Evolutionary conservation across 192 early-diverging fungal genomes (phyloP).

Genomic region (Spizellomyces sp.): DNA sequence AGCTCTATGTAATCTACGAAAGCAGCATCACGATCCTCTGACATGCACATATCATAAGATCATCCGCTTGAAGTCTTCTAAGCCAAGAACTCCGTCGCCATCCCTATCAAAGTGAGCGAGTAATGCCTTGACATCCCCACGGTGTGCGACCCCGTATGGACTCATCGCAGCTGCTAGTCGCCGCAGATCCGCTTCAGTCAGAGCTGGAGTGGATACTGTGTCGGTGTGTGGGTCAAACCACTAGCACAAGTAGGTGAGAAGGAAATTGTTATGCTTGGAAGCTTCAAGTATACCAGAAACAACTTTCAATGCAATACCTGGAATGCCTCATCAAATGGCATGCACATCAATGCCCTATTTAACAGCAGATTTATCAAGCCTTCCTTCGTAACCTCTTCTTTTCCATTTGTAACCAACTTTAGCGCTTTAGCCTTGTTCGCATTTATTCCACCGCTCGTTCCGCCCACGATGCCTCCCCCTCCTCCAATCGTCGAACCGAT

Average conservation of each 20-base stretch:
- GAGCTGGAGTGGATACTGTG: conserved; percentile 1
- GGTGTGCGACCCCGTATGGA: conserved; percentile 34
- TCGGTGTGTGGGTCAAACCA: conserved; percentile 34
- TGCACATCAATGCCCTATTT: conserved; percentile 7
- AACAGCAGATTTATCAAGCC: conserved; percentile 44
- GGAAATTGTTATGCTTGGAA: no score
- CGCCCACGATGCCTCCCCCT: background rate
- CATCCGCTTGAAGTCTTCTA: conserved; percentile 55
- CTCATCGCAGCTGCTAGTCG: conserved; percentile 33
- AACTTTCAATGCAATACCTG: conserved; percentile 31
- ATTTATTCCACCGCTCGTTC: background rate
- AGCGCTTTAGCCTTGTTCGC: conserved; percentile 14
- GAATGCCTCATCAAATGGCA: conserved; percentile 47
- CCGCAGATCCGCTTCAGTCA: conserved; percentile 31
- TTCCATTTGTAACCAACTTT: conserved; percentile 28
- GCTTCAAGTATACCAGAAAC: background rate
- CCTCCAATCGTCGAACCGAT: background rate
- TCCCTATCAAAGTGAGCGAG: conserved; percentile 47
- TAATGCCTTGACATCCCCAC: conserved; percentile 41
- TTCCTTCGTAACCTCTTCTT: conserved; percentile 51
- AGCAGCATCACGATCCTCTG: no score
- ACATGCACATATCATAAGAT: conserved; percentile 15
- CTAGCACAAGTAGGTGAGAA: conserved; percentile 1
- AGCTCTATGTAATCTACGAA: no score
- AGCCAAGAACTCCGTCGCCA: conserved; percentile 42